phyloP scores from a whole-genome alignment of 371 early-diverging fungal genomes.

The Nematocida parisii region DNA sequence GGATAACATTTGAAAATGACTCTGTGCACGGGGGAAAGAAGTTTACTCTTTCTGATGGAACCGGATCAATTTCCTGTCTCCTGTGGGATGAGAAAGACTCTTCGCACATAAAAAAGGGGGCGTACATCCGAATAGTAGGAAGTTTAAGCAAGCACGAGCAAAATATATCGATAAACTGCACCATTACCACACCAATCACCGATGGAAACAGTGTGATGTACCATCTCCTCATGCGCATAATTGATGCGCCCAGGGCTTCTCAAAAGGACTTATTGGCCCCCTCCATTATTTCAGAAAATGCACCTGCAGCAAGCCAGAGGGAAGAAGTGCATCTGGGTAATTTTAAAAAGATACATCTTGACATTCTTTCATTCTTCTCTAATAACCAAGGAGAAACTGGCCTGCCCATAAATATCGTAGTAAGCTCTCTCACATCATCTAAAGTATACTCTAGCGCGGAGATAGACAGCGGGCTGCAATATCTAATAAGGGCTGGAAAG shows the following conservation, averaged over 20 bases:
- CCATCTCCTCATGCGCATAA: conserved; percentile 24
- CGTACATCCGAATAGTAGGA: conserved; percentile 11
- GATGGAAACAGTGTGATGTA: conserved; percentile 49
- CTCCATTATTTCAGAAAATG: neutral
- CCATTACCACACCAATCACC: neutral
- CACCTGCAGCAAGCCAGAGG: neutral
- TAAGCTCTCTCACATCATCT: conserved; percentile 8
- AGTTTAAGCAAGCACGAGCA: neutral
- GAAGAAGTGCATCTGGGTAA: neutral
- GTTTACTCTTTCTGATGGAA: conserved; percentile 36
- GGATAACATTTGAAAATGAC: neutral
- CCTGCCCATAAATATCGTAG: neutral
- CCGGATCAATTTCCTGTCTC: conserved; percentile 12
- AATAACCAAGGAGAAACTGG: conserved; percentile 22
- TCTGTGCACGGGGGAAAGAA: neutral
- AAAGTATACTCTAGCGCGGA: neutral
- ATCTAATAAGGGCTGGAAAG: conserved; percentile 21
- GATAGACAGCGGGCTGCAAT: conserved; percentile 3
- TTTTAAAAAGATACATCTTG: conserved; percentile 17
- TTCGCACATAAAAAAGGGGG: neutral
- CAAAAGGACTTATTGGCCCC: neutral
- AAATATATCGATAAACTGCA: neutral
- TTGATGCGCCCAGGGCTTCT: neutral
- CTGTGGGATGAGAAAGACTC: neutral
- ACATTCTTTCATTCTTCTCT: conserved; percentile 19